These are phyloP conservation scores for Colletotrichum noveboracense DNA, from an alignment of 2,329 filamentous ascomycete genomes.

Conservation along the genomic window DNA sequence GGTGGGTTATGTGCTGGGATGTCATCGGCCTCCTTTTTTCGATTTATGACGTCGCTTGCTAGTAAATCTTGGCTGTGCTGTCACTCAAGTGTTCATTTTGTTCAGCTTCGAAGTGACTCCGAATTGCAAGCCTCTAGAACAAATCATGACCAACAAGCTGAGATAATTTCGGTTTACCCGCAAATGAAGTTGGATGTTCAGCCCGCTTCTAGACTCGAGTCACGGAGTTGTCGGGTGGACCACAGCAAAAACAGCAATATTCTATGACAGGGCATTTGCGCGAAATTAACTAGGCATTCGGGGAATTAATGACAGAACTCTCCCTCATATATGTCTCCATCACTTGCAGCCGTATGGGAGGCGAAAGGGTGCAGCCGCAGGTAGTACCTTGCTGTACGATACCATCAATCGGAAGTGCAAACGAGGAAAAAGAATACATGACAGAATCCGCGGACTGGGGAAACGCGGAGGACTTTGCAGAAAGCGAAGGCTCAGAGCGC, in stretches of 20 bases:
- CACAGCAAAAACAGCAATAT: background rate
- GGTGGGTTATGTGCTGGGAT: background rate
- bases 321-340: background rate
- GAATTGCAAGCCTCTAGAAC: background rate
- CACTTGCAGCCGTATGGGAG: background rate
- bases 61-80: background rate
- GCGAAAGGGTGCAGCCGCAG: background rate
- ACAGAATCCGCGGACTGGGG: background rate
- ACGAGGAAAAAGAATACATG: background rate
- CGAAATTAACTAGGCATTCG: background rate
- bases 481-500: background rate
- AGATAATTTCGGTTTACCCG: background rate
- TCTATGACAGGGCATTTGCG: background rate
- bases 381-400: background rate
- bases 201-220: background rate
- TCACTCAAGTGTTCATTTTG: conserved; percentile 33
- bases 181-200: background rate
- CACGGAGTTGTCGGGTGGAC: background rate
- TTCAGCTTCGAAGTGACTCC: background rate
- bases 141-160: background rate
- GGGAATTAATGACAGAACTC: background rate
- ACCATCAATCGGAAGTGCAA: background rate
- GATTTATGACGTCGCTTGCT: background rate
- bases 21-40: background rate
- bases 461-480: background rate